Conservation (phyloP, 2,329 filamentous ascomycete genomes). For the Emericellopsis cladophorae region DNA sequence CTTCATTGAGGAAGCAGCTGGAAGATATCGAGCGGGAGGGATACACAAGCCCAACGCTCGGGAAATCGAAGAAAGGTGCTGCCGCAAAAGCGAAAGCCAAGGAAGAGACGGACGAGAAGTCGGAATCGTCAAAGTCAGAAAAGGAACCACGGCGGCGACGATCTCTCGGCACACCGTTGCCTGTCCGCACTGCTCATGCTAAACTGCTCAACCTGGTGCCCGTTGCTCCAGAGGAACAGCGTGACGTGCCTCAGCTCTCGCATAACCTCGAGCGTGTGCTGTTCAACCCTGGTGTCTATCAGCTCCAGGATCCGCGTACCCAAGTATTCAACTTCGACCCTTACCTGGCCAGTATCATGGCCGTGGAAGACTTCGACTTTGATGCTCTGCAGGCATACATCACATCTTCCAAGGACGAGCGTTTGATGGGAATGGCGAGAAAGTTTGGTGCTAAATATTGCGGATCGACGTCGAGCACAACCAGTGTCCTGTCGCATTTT, state of each 20-base stretch:
- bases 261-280: slow-evolving; percentile 80
- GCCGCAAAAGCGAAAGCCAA: background rate
- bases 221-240: slow-evolving; percentile 15
- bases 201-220: slow-evolving; percentile 12
- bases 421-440: slow-evolving; percentile 55
- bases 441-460: slow-evolving; percentile 66
- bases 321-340: slow-evolving; percentile 95
- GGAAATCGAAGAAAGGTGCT: no score
- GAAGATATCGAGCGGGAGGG: no score
- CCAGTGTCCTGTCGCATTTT: slow-evolving; percentile 73
- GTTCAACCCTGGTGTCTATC: slow-evolving; percentile 90
- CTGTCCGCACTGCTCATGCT: no score
- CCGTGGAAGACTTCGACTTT: slow-evolving; percentile 85
- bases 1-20: no score
- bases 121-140: background rate
- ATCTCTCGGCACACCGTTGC: background rate
- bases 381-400: slow-evolving; percentile 74
- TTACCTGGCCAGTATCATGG: slow-evolving; percentile 87
- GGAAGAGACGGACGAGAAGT: background rate
- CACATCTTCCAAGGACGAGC: slow-evolving; percentile 76
- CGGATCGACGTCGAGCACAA: slow-evolving; percentile 97
- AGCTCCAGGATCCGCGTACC: slow-evolving; percentile 77
- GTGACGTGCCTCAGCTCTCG: slow-evolving; percentile 45
- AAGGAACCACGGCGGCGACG: background rate
- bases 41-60: no score